Conservation (phyloP, 495 filamentous ascomycete species). For the Physcia stellaris region DNA sequence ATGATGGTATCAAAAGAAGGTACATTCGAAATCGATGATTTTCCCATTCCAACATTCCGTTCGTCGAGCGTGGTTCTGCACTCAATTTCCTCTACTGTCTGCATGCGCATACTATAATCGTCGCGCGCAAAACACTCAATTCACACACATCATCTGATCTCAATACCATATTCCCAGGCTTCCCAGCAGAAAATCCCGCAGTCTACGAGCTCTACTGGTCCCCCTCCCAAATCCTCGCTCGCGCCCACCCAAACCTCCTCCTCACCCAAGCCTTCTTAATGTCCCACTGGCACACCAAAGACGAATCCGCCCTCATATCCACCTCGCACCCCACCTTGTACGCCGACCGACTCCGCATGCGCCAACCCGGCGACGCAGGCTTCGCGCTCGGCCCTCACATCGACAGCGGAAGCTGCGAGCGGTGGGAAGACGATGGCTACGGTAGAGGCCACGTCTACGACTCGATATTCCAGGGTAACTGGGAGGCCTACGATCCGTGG, state of each 20-base stretch:
- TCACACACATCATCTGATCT: no score
- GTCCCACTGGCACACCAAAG: slow-evolving; percentile 56
- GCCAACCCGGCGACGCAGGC: slow-evolving; percentile 44
- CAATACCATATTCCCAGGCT: slow-evolving; percentile 11
- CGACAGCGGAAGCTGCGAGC: slow-evolving; percentile 72
- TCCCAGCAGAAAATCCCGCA: slow-evolving; percentile 49
- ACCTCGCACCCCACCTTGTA: slow-evolving; percentile 56
- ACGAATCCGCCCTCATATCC: slow-evolving; percentile 47
- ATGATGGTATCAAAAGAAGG: no score
- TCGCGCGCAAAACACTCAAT: no score
- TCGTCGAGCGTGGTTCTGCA: no score
- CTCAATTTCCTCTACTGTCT: no score
- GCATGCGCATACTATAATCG: no score
- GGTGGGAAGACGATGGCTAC: slow-evolving; percentile 77
- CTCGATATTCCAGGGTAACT: slow-evolving; percentile 56
- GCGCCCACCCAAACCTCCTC: slow-evolving; percentile 58
- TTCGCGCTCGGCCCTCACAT: slow-evolving; percentile 82
- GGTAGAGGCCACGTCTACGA: slow-evolving; percentile 54
- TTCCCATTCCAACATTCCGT: no score
- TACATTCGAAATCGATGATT: no score
- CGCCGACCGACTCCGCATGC: slow-evolving; percentile 70
- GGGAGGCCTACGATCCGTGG: slow-evolving; percentile 76
- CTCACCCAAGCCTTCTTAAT: slow-evolving; percentile 58
- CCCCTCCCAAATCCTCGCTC: slow-evolving; percentile 56
- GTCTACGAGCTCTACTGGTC: slow-evolving; percentile 91